A percentile compares a stretch with the other conserved stretches of the same genome.
Conservation (phyloP, 768 basidiomycete genomes). For the Pleurotus tuber-regium region DNA sequence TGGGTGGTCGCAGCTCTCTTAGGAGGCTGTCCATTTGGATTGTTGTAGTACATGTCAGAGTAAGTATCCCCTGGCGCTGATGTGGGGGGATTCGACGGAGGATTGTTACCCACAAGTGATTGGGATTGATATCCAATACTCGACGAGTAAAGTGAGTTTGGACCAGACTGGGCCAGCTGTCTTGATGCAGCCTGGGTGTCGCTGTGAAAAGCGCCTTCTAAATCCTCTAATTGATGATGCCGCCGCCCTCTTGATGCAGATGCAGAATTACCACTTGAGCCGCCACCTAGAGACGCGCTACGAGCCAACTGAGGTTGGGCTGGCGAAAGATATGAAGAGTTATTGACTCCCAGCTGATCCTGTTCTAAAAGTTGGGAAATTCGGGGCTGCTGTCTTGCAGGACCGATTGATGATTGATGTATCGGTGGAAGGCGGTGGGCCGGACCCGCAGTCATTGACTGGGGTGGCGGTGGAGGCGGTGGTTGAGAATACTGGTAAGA, state of each 20-base stretch:
- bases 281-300: conserved; percentile 63
- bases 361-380: conserved; percentile 67
- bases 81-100: conserved; percentile 31
- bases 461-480: conserved; percentile 52
- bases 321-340: conserved; percentile 51
- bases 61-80: conserved; percentile 44
- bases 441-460: conserved; percentile 34
- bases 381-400: conserved; percentile 49
- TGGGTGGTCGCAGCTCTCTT: conserved; percentile 57
- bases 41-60: conserved; percentile 60
- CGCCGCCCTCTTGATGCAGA: conserved; percentile 51
- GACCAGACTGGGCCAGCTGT: conserved; percentile 36
- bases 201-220: conserved; percentile 48
- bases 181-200: conserved; percentile 35
- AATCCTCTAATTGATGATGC: conserved; percentile 68
- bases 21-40: conserved; percentile 42
- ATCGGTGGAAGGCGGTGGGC: conserved; percentile 47
- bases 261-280: conserved; percentile 31
- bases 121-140: conserved; percentile 58
- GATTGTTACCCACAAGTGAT: conserved; percentile 34
- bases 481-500: conserved; percentile 51
- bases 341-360: conserved; percentile 42
- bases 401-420: conserved; percentile 45
- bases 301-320: conserved; percentile 56
- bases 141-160: conserved; percentile 55